phyloP scores from a whole-genome alignment of 2,329 filamentous ascomycete genomes.

The Atkinsonella texensis region DNA sequence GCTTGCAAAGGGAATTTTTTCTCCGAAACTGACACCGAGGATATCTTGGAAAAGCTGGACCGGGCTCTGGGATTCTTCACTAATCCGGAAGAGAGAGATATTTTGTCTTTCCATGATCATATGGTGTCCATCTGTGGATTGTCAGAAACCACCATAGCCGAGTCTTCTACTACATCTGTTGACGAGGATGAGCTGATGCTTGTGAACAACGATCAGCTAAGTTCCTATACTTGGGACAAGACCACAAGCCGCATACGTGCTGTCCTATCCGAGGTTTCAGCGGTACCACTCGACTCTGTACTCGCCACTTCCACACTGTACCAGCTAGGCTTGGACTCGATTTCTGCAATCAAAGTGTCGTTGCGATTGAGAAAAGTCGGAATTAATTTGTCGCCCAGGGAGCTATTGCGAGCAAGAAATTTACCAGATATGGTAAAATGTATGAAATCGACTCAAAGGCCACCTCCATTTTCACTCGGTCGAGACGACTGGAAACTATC shows the following conservation, averaged over 20 bases:
- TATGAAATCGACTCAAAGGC: constrained; percentile 1
- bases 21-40: constrained; percentile 29
- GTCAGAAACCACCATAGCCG: constrained; percentile 14
- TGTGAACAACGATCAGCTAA: neutral
- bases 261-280: constrained; percentile 46
- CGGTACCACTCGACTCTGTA: constrained; percentile 45
- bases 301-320: constrained; percentile 55
- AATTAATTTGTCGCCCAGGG: constrained; percentile 53
- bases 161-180: neutral
- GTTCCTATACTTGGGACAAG: constrained; percentile 19
- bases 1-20: constrained; percentile 53
- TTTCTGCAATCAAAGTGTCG: constrained; percentile 77
- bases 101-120: constrained; percentile 40
- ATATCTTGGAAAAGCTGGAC: constrained; percentile 49
- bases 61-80: constrained; percentile 45
- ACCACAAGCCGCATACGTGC: constrained; percentile 29
- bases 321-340: constrained; percentile 80
- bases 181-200: neutral
- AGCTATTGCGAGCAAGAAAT: constrained; percentile 55
- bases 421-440: constrained; percentile 48
- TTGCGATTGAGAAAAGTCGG: constrained; percentile 53
- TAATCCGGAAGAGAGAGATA: constrained; percentile 29
- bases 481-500: constrained; percentile 19
- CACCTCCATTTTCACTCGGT: neutral
- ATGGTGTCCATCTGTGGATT: constrained; percentile 55